Conservation (phyloP, 345 rosid genomes). For the Camelina laxa region DNA sequence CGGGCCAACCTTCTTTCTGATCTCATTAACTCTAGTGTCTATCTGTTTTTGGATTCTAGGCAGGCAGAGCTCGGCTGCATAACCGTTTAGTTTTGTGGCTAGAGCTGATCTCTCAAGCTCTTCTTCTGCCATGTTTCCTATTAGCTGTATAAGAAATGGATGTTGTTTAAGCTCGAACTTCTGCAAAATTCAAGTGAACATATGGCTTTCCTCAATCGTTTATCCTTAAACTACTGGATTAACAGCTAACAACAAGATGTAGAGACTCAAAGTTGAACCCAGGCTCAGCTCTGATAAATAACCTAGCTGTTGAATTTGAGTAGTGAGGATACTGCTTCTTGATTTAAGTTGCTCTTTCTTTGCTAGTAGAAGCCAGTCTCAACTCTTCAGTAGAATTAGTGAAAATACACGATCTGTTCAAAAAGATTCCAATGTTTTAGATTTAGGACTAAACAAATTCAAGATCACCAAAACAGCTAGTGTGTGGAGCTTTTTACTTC, state of each 20-base stretch:
- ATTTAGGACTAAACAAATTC: not conserved
- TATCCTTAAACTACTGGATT: not conserved
- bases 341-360: slow-evolving; percentile 81
- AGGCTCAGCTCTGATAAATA: slow-evolving; percentile 86
- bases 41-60: slow-evolving; percentile 61
- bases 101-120: slow-evolving; percentile 82
- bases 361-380: slow-evolving; percentile 72
- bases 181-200: slow-evolving; percentile 44
- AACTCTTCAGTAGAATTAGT: slow-evolving; percentile 82
- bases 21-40: slow-evolving; percentile 66
- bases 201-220: not conserved
- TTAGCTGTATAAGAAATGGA: slow-evolving; percentile 76
- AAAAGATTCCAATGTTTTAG: slow-evolving; percentile 7
- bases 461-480: not conserved
- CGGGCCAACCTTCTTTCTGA: slow-evolving; percentile 88
- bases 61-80: slow-evolving; percentile 88
- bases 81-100: slow-evolving; percentile 78
- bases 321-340: slow-evolving; percentile 73
- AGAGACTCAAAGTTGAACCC: slow-evolving; percentile 49
- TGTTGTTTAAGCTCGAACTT: slow-evolving; percentile 91
- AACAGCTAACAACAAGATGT: not conserved
- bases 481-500: not conserved
- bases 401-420: slow-evolving; percentile 78
- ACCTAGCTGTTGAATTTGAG: slow-evolving; percentile 79
- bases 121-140: slow-evolving; percentile 80